Percentiles rank a stretch among this genome's conserved stretches.
phyloP scores from a whole-genome alignment of 108 stramenopile species.

The Asterionellopsis glacialis region DNA sequence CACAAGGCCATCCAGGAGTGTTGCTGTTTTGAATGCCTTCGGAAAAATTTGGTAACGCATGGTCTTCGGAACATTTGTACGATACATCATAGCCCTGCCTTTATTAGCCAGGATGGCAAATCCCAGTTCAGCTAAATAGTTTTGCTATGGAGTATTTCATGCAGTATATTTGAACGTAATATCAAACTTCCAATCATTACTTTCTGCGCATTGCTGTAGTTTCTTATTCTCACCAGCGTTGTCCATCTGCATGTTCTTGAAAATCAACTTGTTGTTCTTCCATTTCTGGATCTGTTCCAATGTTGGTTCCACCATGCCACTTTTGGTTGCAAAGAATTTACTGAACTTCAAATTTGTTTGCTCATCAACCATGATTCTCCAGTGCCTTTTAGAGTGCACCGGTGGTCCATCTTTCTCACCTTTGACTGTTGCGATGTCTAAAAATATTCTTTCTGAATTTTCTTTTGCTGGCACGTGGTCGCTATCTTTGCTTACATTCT shows the following conservation, averaged over 20 bases:
- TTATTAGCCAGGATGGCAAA: slow-evolving; percentile 12
- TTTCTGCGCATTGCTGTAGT: slow-evolving; percentile 2
- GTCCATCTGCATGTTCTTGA: slow-evolving; percentile 12
- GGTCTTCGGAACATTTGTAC: background rate
- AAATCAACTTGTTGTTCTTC: slow-evolving; percentile 4
- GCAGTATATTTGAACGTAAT: slow-evolving; percentile 21
- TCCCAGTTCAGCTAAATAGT: slow-evolving; percentile 20
- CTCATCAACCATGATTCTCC: slow-evolving; percentile 18
- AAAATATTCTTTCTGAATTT: slow-evolving; percentile 8
- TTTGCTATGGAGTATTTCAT: slow-evolving; percentile 3
- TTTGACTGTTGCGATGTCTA: slow-evolving; percentile 7
- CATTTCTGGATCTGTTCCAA: slow-evolving; percentile 5
- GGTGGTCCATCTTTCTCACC: background rate
- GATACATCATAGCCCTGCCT: slow-evolving; percentile 5
- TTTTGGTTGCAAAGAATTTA: slow-evolving; percentile 6
- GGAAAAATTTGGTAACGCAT: too few relatives aligned
- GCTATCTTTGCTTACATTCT: slow-evolving; percentile 11
- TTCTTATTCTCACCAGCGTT: slow-evolving; percentile 18
- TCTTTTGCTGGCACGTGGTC: background rate
- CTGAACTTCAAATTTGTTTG: slow-evolving; percentile 10
- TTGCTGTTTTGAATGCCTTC: slow-evolving; percentile 13
- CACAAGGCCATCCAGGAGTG: slow-evolving; percentile 14
- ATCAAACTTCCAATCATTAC: slow-evolving; percentile 14
- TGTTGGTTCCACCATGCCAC: slow-evolving; percentile 13
- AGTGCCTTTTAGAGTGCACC: background rate